Evolutionary conservation across 2,329 filamentous ascomycete genomes (phyloP).

Genomic region (Dothidotthia symphoricarpi): DNA sequence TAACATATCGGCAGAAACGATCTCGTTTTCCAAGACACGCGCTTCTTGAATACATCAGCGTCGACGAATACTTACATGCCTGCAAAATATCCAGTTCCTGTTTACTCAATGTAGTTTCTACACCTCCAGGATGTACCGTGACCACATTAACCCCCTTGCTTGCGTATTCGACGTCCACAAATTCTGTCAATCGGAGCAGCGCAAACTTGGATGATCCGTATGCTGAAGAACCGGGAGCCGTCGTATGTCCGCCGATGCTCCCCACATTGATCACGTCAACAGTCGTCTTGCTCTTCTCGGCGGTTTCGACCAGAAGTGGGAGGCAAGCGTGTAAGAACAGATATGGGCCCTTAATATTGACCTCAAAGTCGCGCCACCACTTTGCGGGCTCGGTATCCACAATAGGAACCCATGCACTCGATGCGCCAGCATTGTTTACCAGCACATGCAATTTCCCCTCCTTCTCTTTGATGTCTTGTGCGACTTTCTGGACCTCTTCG

Average conservation of each 20-base stretch:
- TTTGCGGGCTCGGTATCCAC: slow-evolving; percentile 37
- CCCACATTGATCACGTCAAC: slow-evolving; percentile 48
- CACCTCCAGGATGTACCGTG: slow-evolving; percentile 30
- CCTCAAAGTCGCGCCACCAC: slow-evolving; percentile 48
- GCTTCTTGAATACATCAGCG: no score
- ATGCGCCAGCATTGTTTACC: slow-evolving; percentile 50
- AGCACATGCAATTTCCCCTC: slow-evolving; percentile 45
- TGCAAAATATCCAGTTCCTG: no score
- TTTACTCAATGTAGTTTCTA: slow-evolving; percentile 23
- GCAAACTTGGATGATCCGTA: slow-evolving; percentile 55
- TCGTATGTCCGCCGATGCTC: slow-evolving; percentile 44
- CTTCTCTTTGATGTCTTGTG: slow-evolving; percentile 29
- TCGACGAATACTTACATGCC: no score
- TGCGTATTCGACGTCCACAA: slow-evolving; percentile 45
- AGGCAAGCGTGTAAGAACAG: slow-evolving; percentile 49
- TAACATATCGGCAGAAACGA: no score
- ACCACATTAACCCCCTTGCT: slow-evolving; percentile 22
- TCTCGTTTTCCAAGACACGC: no score
- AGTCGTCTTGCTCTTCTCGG: slow-evolving; percentile 33
- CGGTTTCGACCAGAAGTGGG: slow-evolving; percentile 40
- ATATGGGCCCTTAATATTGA: slow-evolving; percentile 53
- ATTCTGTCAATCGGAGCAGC: slow-evolving; percentile 52
- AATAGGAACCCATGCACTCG: slow-evolving; percentile 33
- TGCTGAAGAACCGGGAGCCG: slow-evolving; percentile 13
- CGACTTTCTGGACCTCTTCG: slow-evolving; percentile 40